Evolutionary conservation across 2,329 filamentous ascomycete species (phyloP).

Genomic region (Pleoardoris graminearum): DNA sequence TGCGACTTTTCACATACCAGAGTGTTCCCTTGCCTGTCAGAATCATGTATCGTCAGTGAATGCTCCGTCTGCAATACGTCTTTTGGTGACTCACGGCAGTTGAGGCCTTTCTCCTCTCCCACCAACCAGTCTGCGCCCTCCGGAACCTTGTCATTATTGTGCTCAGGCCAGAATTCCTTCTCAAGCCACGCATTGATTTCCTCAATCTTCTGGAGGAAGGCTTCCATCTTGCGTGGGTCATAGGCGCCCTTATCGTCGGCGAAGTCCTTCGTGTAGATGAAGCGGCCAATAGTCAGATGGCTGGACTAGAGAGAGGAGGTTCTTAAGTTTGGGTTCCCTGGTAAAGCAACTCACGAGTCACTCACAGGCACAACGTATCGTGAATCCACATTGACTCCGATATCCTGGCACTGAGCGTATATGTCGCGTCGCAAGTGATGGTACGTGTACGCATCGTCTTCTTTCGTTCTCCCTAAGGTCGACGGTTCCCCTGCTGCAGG

Average conservation of each 20-base stretch:
- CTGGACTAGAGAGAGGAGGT: conserved; percentile 66
- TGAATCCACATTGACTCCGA: conserved; percentile 72
- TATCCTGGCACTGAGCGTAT: conserved; percentile 62
- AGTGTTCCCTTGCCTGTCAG: conserved; percentile 61
- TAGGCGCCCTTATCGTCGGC: conserved; percentile 46
- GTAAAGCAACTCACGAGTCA: neutral
- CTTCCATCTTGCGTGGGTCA: conserved; percentile 59
- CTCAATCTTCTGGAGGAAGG: conserved; percentile 73
- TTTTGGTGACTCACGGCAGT: conserved; percentile 75
- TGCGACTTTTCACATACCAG: conserved; percentile 56
- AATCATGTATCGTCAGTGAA: neutral
- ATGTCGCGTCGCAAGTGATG: conserved; percentile 86
- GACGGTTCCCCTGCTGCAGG: conserved; percentile 69
- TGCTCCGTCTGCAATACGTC: conserved; percentile 40
- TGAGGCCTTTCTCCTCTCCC: conserved; percentile 81
- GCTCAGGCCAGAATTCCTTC: conserved; percentile 67
- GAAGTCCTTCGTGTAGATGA: conserved; percentile 68
- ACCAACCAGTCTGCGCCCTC: conserved; percentile 76
- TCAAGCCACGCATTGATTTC: conserved; percentile 76
- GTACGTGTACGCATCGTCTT: conserved; percentile 76
- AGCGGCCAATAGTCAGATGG: conserved; percentile 85
- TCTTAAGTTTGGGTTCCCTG: neutral
- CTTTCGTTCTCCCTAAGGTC: conserved; percentile 35
- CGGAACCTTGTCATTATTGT: conserved; percentile 45
- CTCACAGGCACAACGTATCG: conserved; percentile 76